phyloP scores from a whole-genome alignment of 352 stramenopile species.

The Phytopythium boreale region DNA sequence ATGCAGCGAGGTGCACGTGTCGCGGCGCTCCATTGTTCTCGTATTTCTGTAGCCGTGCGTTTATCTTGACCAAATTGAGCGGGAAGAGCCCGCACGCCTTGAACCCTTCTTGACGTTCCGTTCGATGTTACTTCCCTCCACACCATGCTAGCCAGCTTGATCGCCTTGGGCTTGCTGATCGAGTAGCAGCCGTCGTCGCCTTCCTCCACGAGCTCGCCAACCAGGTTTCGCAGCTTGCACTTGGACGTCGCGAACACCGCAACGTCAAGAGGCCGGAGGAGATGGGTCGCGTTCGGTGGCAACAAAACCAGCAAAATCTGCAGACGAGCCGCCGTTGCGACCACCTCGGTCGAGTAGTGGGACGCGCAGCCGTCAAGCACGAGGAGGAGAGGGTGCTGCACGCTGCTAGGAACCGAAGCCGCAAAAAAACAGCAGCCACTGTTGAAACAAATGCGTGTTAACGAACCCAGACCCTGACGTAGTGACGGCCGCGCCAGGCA shows the following conservation, averaged over 20 bases:
- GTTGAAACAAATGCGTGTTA: not conserved
- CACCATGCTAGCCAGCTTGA: constrained; percentile 11
- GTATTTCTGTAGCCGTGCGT: not conserved
- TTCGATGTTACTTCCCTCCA: constrained; percentile 8
- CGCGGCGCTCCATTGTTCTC: not conserved
- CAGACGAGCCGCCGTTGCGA: not conserved
- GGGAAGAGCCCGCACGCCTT: not conserved
- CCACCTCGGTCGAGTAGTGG: not conserved
- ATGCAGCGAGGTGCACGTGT: not conserved
- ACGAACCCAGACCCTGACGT: not conserved
- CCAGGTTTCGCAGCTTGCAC: not conserved
- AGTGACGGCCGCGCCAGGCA: not conserved
- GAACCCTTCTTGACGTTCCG: constrained; percentile 12
- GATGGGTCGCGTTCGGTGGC: constrained; percentile 15
- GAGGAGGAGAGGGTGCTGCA: not conserved
- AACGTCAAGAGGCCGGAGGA: constrained; percentile 18
- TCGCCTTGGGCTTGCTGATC: constrained; percentile 12
- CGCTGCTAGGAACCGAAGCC: not conserved
- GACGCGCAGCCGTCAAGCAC: not conserved
- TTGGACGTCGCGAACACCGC: constrained; percentile 18
- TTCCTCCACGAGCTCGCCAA: constrained; percentile 13
- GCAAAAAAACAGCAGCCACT: not conserved
- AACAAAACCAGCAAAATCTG: constrained; percentile 12
- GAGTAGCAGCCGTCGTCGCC: too few species aligned
- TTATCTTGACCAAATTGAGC: not conserved